Base-by-base conservation (phyloP, 1,284 basidiomycete genomes). In the Afroboletus lepidellus region DNA sequence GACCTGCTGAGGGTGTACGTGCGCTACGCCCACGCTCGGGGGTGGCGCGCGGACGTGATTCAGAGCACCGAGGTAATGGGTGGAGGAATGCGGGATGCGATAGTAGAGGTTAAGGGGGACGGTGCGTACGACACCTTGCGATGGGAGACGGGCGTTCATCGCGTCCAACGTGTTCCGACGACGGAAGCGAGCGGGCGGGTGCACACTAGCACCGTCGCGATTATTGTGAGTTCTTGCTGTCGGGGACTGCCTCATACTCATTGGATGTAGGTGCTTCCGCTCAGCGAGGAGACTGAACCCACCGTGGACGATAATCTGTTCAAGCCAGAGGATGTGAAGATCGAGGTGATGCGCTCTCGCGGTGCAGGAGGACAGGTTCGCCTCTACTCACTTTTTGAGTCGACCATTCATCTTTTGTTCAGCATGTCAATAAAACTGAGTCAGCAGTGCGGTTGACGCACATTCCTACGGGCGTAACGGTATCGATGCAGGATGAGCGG, bases 401-500 rank as follows among this genome's bases (percentile, higher is more conserved):
- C 13, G 21, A 16, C 48, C 29, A 18, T 43, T 60, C 27, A 57
- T 34, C 37, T 32, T 16, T 3, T 12, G 20, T 51, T 45, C 4
- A 96, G 87, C 96, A 99, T 73, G 97, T 99, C 63, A 99, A 99
- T 75, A 94, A 92, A 78, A 99, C 96, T 0, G 97, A 99, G 71
- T 98, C 94, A 0, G 97, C 97, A 1, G 92, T 99, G n/a, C 87
- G 97, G 1, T 72, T 99, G 32, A 97, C 94, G 0, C 97, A 99
- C 63, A 73, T 92, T 13, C 96, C 97, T 0, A 92, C 94, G 1
- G 94, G 95, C 0, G 91, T 98, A 51, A 90, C 87, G 0, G 97
- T 99, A 9, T 95, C 94, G 4, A 98, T 98, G 93, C 97, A 99
- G 74, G 96, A 99, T 63, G 94, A 95, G 57, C 83, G 97, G 9